phyloP scores from a whole-genome alignment of 2,329 filamentous ascomycete genomes.

The Cladosporium cucumerinum region DNA sequence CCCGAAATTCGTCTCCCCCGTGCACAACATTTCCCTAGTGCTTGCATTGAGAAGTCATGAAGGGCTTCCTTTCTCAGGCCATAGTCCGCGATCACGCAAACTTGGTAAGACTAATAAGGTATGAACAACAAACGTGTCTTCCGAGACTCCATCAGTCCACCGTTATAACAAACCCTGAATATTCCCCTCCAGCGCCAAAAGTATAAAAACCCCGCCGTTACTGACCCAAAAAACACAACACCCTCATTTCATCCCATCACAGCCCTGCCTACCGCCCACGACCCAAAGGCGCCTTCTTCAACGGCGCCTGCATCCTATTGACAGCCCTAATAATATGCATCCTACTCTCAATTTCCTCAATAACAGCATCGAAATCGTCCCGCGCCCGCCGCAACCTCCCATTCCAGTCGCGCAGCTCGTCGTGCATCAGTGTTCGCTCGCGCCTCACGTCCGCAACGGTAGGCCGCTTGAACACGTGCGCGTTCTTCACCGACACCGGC shows the following conservation, averaged over 20 bases:
- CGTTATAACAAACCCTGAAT: not conserved
- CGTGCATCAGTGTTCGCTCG: not conserved
- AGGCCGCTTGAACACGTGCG: slow-evolving; percentile 11
- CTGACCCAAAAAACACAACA: not conserved
- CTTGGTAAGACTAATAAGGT: not conserved
- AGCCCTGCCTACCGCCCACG: not conserved
- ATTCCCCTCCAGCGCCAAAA: not conserved
- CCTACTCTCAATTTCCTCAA: not conserved
- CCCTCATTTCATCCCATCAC: not conserved
- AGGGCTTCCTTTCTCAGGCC: not conserved
- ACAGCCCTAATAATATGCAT: slow-evolving; percentile 8
- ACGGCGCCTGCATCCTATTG: slow-evolving; percentile 9
- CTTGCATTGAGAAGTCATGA: not conserved
- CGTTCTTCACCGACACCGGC: not conserved
- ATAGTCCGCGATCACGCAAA: not conserved
- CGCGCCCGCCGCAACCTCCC: not conserved
- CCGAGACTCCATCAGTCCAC: not conserved
- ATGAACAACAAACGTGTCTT: not conserved
- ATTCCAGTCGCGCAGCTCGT: not conserved
- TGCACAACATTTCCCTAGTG: not conserved
- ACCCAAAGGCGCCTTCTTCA: slow-evolving; percentile 5
- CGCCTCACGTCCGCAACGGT: not conserved
- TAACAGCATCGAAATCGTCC: not conserved
- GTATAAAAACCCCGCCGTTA: not conserved
- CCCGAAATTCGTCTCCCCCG: not conserved